A percentile compares a stretch with the other conserved stretches of the same genome.
These are phyloP conservation scores for Colletotrichum sojae DNA, from an alignment of 2,329 filamentous ascomycete species.

Conservation along the genomic window DNA sequence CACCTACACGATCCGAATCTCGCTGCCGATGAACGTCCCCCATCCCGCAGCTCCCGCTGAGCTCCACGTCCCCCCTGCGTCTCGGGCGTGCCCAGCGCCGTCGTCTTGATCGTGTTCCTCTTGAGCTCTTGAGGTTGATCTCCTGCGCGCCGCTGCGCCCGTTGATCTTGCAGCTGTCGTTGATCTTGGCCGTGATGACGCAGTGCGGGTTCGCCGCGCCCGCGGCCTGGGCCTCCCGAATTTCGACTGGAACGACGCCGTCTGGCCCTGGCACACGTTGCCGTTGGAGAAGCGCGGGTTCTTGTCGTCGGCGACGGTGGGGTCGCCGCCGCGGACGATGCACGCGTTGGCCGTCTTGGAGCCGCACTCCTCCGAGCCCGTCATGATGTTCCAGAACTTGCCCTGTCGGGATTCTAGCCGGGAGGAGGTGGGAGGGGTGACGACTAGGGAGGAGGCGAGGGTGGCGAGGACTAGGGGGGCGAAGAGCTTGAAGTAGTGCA, in stretches of 20 bases:
- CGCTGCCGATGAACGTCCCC: background rate
- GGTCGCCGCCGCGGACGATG: background rate
- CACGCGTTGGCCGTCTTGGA: background rate
- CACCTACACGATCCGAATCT: background rate
- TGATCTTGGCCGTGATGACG: background rate
- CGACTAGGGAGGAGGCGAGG: background rate
- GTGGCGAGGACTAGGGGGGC: background rate
- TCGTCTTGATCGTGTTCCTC: slow-evolving; percentile 1
- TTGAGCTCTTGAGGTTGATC: background rate
- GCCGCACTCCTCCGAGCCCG: background rate
- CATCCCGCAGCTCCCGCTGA: background rate
- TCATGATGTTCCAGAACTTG: background rate
- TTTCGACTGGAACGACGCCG: background rate
- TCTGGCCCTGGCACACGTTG: slow-evolving; percentile 4
- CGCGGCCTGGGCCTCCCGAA: background rate
- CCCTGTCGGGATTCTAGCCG: background rate
- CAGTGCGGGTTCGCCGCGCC: slow-evolving; percentile 1
- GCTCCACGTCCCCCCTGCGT: background rate
- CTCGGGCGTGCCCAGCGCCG: background rate
- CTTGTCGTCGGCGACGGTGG: background rate
- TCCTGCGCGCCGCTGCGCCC: slow-evolving; percentile 1
- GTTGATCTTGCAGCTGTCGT: background rate
- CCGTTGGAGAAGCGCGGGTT: slow-evolving; percentile 3
- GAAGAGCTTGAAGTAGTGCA: background rate
- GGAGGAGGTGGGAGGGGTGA: background rate